Evolutionary conservation across 2,329 filamentous ascomycete genomes (phyloP).

Genomic region (Beauveria sp.): DNA sequence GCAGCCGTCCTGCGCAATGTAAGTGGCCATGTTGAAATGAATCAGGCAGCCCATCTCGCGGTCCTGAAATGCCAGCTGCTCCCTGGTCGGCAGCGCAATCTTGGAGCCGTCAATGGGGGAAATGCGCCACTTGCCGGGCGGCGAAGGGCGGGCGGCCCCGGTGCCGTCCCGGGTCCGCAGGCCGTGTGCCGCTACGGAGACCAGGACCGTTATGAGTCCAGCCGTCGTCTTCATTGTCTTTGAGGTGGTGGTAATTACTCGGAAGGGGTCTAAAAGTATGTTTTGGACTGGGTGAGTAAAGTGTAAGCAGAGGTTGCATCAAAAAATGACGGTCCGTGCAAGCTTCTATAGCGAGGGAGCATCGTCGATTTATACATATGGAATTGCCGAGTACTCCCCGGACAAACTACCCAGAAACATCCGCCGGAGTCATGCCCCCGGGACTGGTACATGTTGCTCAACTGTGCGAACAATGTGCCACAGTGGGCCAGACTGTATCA

Average conservation of each 20-base stretch:
- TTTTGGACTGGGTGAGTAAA: not conserved
- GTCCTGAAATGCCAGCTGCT: slow-evolving; percentile 20
- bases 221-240: not conserved
- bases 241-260: too few relatives aligned
- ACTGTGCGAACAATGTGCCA: too few relatives aligned
- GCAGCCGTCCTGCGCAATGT: slow-evolving; percentile 20
- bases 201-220: not conserved
- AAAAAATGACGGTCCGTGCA: not conserved
- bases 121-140: slow-evolving; percentile 12
- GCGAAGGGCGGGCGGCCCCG: not conserved
- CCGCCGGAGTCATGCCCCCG: not conserved
- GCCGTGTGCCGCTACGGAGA: not conserved
- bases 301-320: not conserved
- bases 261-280: too few relatives aligned
- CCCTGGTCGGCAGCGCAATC: slow-evolving; percentile 19
- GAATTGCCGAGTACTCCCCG: not conserved
- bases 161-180: not conserved
- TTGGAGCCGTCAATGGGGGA: slow-evolving; percentile 20
- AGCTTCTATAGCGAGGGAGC: not conserved
- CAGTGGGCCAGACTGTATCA: too few relatives aligned
- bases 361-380: not conserved
- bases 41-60: slow-evolving; percentile 20
- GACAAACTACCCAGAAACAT: not conserved
- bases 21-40: slow-evolving; percentile 21
- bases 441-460: not conserved